These are phyloP conservation scores for Aspergillaceae sp. DNA, from an alignment of 2,329 filamentous ascomycete genomes.

Conservation along the genomic window DNA sequence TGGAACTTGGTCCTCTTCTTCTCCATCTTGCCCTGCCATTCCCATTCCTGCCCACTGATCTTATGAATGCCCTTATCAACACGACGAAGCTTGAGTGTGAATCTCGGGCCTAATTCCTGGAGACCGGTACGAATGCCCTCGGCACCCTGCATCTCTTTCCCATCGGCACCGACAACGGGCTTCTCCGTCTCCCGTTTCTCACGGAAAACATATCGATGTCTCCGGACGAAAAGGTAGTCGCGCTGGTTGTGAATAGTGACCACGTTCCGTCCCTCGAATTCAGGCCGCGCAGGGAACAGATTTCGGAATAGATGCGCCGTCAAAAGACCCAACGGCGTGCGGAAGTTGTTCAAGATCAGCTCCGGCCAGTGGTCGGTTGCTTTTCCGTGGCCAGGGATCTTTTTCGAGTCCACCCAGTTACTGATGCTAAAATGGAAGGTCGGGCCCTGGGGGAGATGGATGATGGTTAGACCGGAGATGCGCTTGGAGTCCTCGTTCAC, in stretches of 20 bases:
- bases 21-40: slow-evolving; percentile 95
- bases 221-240: slow-evolving; percentile 87
- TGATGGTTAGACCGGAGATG: slow-evolving; percentile 70
- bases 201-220: slow-evolving; percentile 86
- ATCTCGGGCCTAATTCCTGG: slow-evolving; percentile 77
- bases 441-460: slow-evolving; percentile 74
- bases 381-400: slow-evolving; percentile 81
- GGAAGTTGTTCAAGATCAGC: slow-evolving; percentile 86
- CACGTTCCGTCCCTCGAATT: slow-evolving; percentile 78
- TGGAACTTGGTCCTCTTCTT: slow-evolving; percentile 91
- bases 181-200: slow-evolving; percentile 84
- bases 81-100: slow-evolving; percentile 80
- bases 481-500: slow-evolving; percentile 84
- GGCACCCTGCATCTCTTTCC: slow-evolving; percentile 73
- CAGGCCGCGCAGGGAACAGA: slow-evolving; percentile 70
- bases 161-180: slow-evolving; percentile 70
- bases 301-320: slow-evolving; percentile 77
- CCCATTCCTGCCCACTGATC: slow-evolving; percentile 76
- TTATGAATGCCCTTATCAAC: slow-evolving; percentile 81
- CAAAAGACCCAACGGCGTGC: slow-evolving; percentile 79
- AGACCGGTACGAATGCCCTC: slow-evolving; percentile 78
- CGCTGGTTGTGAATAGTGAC: slow-evolving; percentile 91
- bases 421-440: slow-evolving; percentile 88
- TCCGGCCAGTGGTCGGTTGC: slow-evolving; percentile 86
- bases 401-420: slow-evolving; percentile 83